Evolutionary conservation across 495 filamentous ascomycete genomes (phyloP).

Genomic region (Talaromyces thailandensis): DNA sequence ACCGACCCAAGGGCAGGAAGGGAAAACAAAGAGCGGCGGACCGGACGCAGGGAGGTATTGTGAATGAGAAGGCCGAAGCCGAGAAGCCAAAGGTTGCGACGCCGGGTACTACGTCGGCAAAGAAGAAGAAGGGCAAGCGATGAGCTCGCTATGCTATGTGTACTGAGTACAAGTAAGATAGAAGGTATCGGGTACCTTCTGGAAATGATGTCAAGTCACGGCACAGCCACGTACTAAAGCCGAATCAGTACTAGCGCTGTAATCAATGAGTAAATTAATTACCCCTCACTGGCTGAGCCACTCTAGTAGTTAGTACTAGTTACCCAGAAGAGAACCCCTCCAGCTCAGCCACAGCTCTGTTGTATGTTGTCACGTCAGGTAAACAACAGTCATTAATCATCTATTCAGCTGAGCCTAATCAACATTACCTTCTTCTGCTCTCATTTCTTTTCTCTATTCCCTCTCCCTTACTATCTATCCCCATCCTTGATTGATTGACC

Average conservation of each 20-base stretch:
- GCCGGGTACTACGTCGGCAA: slow-evolving; percentile 40
- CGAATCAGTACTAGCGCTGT: neutral
- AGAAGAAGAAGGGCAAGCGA: slow-evolving; percentile 70
- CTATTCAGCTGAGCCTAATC: neutral
- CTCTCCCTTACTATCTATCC: neutral
- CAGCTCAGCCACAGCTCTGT: neutral
- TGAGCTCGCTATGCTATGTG: slow-evolving; percentile 20
- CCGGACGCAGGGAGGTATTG: slow-evolving; percentile 76
- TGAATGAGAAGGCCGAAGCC: slow-evolving; percentile 61
- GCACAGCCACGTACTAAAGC: neutral
- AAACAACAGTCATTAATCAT: neutral
- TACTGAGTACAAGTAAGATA: neutral
- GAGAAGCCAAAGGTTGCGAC: slow-evolving; percentile 45
- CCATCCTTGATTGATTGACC: neutral
- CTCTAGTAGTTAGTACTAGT: too few relatives aligned
- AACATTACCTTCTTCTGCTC: neutral
- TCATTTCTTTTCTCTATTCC: neutral
- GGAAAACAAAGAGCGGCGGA: slow-evolving; percentile 72
- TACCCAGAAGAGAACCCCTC: neutral
- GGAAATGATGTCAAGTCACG: neutral
- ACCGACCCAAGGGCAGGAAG: slow-evolving; percentile 84
- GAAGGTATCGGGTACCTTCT: neutral
- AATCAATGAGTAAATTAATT: neutral
- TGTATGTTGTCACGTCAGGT: neutral
- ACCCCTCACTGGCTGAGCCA: neutral